Evolutionary conservation across 2,329 filamentous ascomycete genomes (phyloP).

Genomic region (Beauveria varroae): DNA sequence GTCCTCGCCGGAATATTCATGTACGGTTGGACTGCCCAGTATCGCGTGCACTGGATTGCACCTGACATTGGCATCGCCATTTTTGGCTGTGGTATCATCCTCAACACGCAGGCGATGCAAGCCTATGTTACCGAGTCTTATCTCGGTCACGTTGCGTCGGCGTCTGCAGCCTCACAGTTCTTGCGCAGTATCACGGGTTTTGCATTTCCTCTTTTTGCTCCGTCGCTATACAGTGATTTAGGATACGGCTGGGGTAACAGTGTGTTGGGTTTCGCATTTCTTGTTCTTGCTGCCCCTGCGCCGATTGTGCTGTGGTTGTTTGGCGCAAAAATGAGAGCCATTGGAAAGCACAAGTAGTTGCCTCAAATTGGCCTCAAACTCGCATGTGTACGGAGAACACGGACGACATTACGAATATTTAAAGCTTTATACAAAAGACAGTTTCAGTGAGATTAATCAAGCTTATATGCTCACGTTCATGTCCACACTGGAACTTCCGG

Average conservation of each 20-base stretch:
- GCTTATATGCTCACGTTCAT: too few relatives aligned
- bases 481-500: too few relatives aligned
- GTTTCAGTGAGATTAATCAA: too few relatives aligned
- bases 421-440: neutral
- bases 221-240: conserved; percentile 14
- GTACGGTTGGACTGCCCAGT: conserved; percentile 41
- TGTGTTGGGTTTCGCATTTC: conserved; percentile 1
- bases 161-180: conserved; percentile 15
- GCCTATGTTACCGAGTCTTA: conserved; percentile 33
- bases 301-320: conserved; percentile 5
- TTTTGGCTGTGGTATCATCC: conserved; percentile 46
- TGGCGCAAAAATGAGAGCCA: conserved; percentile 6
- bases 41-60: conserved; percentile 45
- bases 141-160: conserved; percentile 13
- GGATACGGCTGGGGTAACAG: conserved; percentile 16
- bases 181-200: conserved; percentile 16
- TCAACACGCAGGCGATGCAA: conserved; percentile 43
- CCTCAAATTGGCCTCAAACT: neutral
- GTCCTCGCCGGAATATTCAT: conserved; percentile 26
- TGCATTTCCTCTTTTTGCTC: conserved; percentile 17
- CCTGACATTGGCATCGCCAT: conserved; percentile 49
- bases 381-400: neutral
- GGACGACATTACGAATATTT: neutral
- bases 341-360: neutral
- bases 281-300: conserved; percentile 1